Conservation (phyloP, 331 rosid genomes). For the Quercus lobata region DNA sequence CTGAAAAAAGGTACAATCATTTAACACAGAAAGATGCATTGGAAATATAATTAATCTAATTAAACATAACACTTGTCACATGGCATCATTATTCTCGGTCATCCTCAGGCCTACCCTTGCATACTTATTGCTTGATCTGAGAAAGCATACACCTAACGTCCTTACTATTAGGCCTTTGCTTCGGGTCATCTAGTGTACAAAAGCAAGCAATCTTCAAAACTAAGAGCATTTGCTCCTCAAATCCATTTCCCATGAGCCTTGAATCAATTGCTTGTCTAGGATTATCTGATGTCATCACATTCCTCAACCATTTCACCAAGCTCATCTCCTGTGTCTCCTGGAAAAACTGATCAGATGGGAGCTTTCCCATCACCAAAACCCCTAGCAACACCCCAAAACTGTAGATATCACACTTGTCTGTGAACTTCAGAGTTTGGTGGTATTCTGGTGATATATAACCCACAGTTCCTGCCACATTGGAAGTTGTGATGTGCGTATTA, state of each 20-base stretch:
- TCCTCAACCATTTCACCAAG: conserved; percentile 79
- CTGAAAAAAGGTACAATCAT: neutral
- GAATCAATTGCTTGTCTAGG: conserved; percentile 57
- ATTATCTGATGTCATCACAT: conserved; percentile 55
- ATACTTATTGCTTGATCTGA: conserved; percentile 59
- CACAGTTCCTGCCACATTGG: conserved; percentile 74
- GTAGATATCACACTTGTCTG: conserved; percentile 86
- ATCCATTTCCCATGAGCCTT: conserved; percentile 60
- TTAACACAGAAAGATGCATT: neutral
- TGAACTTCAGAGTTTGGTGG: conserved; percentile 80
- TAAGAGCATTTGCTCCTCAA: conserved; percentile 87
- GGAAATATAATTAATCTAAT: neutral
- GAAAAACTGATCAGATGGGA: conserved; percentile 74
- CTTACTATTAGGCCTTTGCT: conserved; percentile 87
- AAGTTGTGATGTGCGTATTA: conserved; percentile 65
- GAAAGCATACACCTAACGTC: conserved; percentile 72
- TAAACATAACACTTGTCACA: neutral
- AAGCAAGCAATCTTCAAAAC: conserved; percentile 85
- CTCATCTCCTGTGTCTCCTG: conserved; percentile 63
- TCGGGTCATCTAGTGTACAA: conserved; percentile 80
- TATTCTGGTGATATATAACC: conserved; percentile 93
- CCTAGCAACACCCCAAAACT: conserved; percentile 83
- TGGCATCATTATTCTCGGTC: neutral
- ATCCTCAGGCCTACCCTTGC: neutral
- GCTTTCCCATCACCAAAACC: conserved; percentile 74